Evolutionary conservation across 352 stramenopile genomes (phyloP).

Genomic region (Pythium vanterpoolii): DNA sequence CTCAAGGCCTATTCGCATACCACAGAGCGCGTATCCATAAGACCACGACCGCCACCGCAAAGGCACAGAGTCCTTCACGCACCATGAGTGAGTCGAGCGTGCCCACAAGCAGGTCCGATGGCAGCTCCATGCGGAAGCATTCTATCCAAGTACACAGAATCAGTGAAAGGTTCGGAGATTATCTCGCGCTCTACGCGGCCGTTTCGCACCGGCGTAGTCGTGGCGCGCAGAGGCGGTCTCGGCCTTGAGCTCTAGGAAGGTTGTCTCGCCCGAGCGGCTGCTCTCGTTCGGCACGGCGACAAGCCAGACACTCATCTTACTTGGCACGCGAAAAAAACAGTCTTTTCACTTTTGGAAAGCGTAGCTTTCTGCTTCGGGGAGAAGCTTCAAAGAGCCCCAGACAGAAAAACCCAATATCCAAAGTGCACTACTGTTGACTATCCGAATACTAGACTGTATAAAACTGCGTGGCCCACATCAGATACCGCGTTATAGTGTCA

Average conservation of each 20-base stretch:
- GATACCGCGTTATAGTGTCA: constrained; percentile 1
- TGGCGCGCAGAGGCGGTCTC: constrained; percentile 79
- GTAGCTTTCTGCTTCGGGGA: constrained; percentile 12
- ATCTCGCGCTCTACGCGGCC: background rate
- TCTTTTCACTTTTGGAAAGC: constrained; percentile 11
- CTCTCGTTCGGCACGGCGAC: constrained; percentile 85
- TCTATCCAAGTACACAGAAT: constrained; percentile 32
- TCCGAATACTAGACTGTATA: background rate
- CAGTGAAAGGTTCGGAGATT: background rate
- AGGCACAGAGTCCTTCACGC: background rate
- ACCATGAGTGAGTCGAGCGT: constrained; percentile 98
- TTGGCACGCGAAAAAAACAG: background rate
- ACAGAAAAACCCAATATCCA: constrained; percentile 18
- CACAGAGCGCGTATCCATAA: background rate
- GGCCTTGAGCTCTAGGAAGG: constrained; percentile 82
- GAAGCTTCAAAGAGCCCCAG: constrained; percentile 19
- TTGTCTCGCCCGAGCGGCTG: constrained; percentile 76
- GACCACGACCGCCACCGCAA: background rate
- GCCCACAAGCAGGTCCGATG: constrained; percentile 93
- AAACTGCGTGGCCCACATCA: background rate
- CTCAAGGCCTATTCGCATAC: constrained; percentile 56
- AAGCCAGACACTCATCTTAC: constrained; percentile 63
- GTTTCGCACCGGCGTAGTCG: constrained; percentile 62
- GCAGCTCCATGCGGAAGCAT: constrained; percentile 87
- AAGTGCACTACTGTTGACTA: background rate